These are phyloP conservation scores for Umbelopsis ramanniana DNA, from an alignment of 192 early-diverging fungal genomes.

Conservation along the genomic window DNA sequence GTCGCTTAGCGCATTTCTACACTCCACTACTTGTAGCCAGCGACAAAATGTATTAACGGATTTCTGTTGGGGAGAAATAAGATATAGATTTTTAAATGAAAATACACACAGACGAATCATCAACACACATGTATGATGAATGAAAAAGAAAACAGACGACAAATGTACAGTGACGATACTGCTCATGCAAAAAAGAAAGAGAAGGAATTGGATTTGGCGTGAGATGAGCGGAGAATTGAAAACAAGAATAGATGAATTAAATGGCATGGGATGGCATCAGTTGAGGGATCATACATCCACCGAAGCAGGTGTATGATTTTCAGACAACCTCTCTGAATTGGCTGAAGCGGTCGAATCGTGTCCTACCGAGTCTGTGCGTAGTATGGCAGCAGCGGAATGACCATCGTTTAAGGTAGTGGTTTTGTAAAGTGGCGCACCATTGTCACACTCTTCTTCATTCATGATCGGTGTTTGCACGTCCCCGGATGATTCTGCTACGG, in stretches of 20 bases:
- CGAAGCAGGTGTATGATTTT: conserved; percentile 10
- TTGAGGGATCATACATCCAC: background rate
- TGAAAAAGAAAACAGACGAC: background rate
- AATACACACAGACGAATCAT: background rate
- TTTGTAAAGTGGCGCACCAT: background rate
- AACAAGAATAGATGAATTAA: background rate
- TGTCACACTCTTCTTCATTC: background rate
- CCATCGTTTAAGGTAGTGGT: background rate
- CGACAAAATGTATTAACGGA: conserved; percentile 21
- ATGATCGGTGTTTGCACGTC: background rate
- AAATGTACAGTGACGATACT: conserved; percentile 5
- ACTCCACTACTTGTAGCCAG: background rate
- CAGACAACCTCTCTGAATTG: conserved; percentile 11
- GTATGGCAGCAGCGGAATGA: background rate
- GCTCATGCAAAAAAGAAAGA: background rate
- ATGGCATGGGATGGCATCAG: background rate
- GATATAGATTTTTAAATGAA: conserved; percentile 14
- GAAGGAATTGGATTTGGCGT: background rate
- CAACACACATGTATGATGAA: background rate
- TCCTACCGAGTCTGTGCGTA: conserved; percentile 22
- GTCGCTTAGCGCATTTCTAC: no score
- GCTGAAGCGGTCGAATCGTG: background rate
- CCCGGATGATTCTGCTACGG: background rate
- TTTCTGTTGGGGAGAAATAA: background rate
- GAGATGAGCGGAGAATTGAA: no score